Conservation (phyloP, 148 eudicot species). For the Beta vulgaris region DNA sequence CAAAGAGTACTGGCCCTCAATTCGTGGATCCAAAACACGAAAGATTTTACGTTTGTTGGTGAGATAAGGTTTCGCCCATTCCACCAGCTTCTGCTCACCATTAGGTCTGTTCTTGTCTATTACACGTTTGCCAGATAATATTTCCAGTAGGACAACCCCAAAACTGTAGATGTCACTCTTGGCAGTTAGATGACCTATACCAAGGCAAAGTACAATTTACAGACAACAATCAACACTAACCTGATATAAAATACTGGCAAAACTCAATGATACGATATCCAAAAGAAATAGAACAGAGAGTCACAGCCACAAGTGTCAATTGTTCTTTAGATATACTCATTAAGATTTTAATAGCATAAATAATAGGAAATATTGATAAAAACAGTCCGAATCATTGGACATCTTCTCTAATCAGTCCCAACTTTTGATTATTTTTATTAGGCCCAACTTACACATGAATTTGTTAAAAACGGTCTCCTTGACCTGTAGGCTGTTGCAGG, state of each 20-base stretch:
- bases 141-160: slow-evolving; percentile 32
- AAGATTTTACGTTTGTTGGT: slow-evolving; percentile 31
- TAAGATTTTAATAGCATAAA: no score
- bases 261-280: no score
- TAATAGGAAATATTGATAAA: no score
- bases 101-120: slow-evolving; percentile 33
- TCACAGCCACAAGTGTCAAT: background rate
- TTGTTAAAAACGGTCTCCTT: no score
- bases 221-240: background rate
- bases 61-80: slow-evolving; percentile 35
- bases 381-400: no score
- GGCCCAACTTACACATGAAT: no score
- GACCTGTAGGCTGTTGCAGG: no score
- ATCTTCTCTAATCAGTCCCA: no score
- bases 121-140: slow-evolving; percentile 29
- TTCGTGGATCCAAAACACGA: slow-evolving; percentile 34
- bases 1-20: slow-evolving; percentile 40
- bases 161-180: slow-evolving; percentile 37
- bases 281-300: no score
- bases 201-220: background rate
- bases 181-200: slow-evolving; percentile 30
- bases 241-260: no score
- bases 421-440: no score
- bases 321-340: no score
- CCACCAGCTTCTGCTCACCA: slow-evolving; percentile 35